Percentiles rank a stretch among this genome's conserved stretches.
These are phyloP conservation scores for Cydonia oblonga DNA, from an alignment of 331 rosid species.

Conservation along the genomic window DNA sequence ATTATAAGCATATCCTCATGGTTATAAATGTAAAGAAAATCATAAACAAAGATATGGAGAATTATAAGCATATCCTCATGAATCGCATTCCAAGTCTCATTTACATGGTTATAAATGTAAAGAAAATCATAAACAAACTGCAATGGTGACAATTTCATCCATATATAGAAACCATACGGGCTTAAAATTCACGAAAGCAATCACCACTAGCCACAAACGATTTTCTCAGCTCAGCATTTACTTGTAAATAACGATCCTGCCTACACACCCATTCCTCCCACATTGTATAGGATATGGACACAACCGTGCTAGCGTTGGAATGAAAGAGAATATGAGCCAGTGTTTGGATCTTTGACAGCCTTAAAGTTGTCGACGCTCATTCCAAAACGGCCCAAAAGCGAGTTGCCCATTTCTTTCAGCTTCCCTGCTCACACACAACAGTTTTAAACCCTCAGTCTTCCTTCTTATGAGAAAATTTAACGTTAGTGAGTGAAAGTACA, in stretches of 20 bases:
- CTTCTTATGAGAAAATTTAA: background rate
- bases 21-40: no score
- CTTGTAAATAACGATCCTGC: background rate
- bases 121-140: no score
- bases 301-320: constrained; percentile 47
- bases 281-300: background rate
- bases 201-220: no score
- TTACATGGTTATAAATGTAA: background rate
- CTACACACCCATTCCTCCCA: background rate
- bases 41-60: no score
- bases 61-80: no score
- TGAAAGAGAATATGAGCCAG: constrained; percentile 75
- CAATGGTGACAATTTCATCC: no score
- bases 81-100: no score
- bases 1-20: background rate
- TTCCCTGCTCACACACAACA: constrained; percentile 39
- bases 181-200: no score
- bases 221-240: no score
- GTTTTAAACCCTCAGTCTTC: background rate
- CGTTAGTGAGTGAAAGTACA: background rate
- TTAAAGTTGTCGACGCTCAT: constrained; percentile 86
- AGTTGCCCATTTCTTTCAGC: constrained; percentile 90
- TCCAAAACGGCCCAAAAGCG: constrained; percentile 82
- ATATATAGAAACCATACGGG: background rate
- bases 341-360: constrained; percentile 82